These are phyloP conservation scores for Penicillium cataractarum DNA, from an alignment of 495 filamentous ascomycete species.

Conservation along the genomic window DNA sequence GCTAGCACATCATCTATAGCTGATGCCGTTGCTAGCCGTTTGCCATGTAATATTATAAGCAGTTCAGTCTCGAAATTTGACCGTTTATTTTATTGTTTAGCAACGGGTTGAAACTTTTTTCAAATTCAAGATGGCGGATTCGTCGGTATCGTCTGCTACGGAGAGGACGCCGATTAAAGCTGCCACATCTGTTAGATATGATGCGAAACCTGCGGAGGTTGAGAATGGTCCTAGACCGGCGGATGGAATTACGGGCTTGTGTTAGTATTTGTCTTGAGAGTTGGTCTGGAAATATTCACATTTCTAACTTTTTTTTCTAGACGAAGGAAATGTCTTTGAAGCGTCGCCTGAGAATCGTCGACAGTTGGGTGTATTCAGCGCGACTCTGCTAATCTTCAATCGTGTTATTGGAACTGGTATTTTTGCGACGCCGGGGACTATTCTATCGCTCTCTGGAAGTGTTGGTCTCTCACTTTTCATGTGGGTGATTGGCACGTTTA, in stretches of 20 bases:
- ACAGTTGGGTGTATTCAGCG: conserved; percentile 62
- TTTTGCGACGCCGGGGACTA: conserved; percentile 63
- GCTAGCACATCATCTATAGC: conserved; percentile 41
- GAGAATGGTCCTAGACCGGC: conserved; percentile 32
- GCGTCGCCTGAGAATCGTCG: conserved; percentile 65
- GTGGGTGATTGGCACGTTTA: conserved; percentile 55
- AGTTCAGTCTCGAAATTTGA: background rate
- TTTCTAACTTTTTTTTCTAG: conserved; percentile 15
- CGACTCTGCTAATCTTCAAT: conserved; percentile 65
- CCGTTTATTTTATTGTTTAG: background rate
- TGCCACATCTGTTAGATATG: conserved; percentile 15
- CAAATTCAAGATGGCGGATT: conserved; percentile 9
- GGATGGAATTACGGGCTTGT: conserved; percentile 43
- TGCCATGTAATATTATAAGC: background rate
- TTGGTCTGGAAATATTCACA: background rate
- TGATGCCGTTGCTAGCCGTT: conserved; percentile 26
- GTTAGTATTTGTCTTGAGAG: conserved; percentile 24
- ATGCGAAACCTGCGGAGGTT: conserved; percentile 26
- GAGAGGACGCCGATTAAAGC: conserved; percentile 22
- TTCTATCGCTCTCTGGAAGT: conserved; percentile 55
- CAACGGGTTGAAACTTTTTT: too few species aligned
- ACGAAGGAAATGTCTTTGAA: conserved; percentile 59
- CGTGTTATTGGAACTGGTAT: conserved; percentile 70
- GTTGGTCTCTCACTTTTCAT: conserved; percentile 57
- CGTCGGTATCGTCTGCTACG: conserved; percentile 11